Conservation (phyloP, 345 rosid species). For the Eucalyptus victrix region DNA sequence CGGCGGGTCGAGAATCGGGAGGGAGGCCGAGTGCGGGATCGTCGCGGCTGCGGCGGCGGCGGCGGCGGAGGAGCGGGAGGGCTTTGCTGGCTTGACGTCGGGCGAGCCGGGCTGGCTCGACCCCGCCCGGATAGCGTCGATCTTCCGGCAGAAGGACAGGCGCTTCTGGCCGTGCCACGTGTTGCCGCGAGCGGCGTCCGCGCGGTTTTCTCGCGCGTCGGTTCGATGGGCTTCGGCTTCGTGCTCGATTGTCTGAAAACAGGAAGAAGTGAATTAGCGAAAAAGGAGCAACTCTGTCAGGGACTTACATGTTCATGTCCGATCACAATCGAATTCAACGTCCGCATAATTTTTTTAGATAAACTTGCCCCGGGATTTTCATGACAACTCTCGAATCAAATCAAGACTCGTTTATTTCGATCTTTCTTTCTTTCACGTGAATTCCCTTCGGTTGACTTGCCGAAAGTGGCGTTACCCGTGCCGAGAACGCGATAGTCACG, state of each 20-base stretch:
- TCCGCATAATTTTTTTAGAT: not conserved
- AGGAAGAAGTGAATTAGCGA: not conserved
- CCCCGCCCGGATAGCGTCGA: slow-evolving; percentile 6
- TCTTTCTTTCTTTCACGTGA: not conserved
- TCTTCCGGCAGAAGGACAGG: slow-evolving; percentile 1
- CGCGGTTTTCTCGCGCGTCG: slow-evolving; percentile 1
- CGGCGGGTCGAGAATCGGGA: not conserved
- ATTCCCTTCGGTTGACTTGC: not conserved
- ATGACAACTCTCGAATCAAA: not conserved
- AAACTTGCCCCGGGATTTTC: not conserved
- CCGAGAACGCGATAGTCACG: not conserved
- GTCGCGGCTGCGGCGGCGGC: not conserved
- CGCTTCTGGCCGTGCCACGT: not conserved
- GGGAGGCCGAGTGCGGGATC: not conserved
- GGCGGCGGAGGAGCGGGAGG: not conserved
- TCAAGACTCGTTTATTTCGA: not conserved
- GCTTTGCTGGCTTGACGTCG: not conserved
- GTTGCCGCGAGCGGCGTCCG: not conserved
- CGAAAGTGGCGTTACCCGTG: not conserved
- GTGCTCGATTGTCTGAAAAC: not conserved
- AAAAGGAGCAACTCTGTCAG: not conserved
- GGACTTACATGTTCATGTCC: not conserved
- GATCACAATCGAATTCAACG: not conserved
- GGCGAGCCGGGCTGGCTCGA: slow-evolving; percentile 14
- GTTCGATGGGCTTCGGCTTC: not conserved